These are phyloP conservation scores for Mucuna pruriens DNA, from an alignment of 306 rosid species.

Conservation along the genomic window DNA sequence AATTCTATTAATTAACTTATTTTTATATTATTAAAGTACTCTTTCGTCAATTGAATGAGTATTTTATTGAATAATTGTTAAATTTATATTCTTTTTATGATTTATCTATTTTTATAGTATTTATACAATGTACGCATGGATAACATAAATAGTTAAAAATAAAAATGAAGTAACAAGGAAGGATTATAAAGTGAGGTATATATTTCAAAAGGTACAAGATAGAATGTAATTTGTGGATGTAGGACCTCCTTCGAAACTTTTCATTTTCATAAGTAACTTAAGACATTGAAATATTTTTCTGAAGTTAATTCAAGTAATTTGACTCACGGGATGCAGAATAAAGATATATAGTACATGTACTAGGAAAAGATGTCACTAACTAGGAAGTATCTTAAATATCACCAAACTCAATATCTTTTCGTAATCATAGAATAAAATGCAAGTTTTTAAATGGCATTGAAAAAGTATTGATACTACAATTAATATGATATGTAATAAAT, in stretches of 20 bases:
- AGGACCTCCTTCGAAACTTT: background rate
- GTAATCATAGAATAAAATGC: background rate
- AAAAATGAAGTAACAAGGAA: background rate
- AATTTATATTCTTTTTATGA: background rate
- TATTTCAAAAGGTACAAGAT: background rate
- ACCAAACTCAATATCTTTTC: background rate
- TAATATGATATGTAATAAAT: background rate
- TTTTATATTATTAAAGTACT: background rate
- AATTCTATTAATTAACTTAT: background rate
- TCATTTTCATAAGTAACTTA: background rate
- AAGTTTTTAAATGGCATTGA: background rate
- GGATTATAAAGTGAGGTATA: background rate
- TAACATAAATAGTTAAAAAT: background rate
- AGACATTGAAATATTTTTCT: background rate
- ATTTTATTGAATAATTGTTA: background rate
- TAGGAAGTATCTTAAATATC: background rate
- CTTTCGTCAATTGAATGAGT: background rate
- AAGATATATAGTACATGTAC: background rate
- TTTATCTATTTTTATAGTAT: background rate
- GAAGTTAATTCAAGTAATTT: background rate
- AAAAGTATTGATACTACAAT: background rate
- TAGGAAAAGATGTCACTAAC: background rate
- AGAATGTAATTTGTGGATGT: background rate
- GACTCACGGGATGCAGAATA: background rate
- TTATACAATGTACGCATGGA: background rate